Base-by-base conservation (phyloP, 257 asterid genomes). In the Plectranthus barbatus region DNA sequence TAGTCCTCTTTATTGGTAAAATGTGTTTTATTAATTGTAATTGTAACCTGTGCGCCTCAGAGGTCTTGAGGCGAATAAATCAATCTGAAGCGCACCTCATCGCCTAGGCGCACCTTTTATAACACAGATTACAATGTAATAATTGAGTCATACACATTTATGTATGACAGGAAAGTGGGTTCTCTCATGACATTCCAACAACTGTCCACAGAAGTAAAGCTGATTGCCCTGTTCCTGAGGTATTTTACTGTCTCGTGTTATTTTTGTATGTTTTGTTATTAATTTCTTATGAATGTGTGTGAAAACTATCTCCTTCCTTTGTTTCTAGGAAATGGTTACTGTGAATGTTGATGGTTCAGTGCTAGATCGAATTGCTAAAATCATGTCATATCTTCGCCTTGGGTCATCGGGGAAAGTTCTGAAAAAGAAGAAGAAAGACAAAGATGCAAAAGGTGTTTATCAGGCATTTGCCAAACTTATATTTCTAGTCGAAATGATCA, bases 161-260 rank as follows among this genome's bases (percentile, higher is more conserved):
- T 68, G 18, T 51, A 60, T 80, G 56, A 63, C 80, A 93, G 99
- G 99, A 93, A 66, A 80, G 66, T 74, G 93, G 95, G 56, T 90
- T 82, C 72, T 85, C 90, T 58, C 84, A 82, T 68, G 99, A 93
- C 62, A 93, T 93, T 77, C 99, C 99, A 26, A 93, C 99, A 52
- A 93, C 99, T 14, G 84, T 93, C 72, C 88, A 93, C 75, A 75
- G 97, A 75, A 93, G 99, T 76, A 93, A 90, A 82, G 99, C 95
- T 68, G 99, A 93, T 73, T 93, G 99, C 75, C 99, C 97, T 61
- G 83, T 90, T 56, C 99, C 91, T 11, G 99, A 93, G 97, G 99
- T 90, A 70, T 17, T 64, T 48, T 15, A 15, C 41, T 42, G 47
- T 34, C 31, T 56, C 13, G 39, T 62, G 52, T 14, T 44, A 33